These are phyloP conservation scores for Termitomyces sp. DNA, from an alignment of 768 basidiomycete species.

Conservation along the genomic window DNA sequence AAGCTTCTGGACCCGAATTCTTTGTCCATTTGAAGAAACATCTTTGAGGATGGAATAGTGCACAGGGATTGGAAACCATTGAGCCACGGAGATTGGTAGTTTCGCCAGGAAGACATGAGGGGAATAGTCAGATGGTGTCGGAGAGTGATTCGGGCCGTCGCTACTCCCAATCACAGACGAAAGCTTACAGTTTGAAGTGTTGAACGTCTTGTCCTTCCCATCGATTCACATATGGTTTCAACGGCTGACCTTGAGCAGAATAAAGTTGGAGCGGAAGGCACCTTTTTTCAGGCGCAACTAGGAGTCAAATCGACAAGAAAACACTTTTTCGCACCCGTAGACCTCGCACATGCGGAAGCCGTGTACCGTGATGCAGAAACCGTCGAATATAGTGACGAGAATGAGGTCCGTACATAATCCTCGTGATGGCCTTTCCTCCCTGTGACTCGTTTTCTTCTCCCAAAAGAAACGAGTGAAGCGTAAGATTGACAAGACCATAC, in stretches of 20 bases:
- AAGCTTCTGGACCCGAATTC: too few relatives aligned
- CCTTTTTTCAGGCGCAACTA: constrained; percentile 35
- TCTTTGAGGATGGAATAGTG: neutral
- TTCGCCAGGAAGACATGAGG: neutral
- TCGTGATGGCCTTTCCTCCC: too few relatives aligned
- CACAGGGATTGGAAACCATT: neutral
- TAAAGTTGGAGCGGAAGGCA: constrained; percentile 27
- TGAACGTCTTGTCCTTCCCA: neutral
- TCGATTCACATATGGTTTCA: neutral
- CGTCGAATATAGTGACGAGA: constrained; percentile 44
- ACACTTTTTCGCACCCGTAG: constrained; percentile 44
- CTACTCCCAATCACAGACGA: neutral
- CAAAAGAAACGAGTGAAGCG: constrained; percentile 35
- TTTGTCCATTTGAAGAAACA: too few relatives aligned
- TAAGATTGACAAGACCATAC: constrained; percentile 48
- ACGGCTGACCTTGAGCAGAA: constrained; percentile 8
- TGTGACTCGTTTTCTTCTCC: neutral
- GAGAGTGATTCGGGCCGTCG: neutral
- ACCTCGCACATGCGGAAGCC: constrained; percentile 40
- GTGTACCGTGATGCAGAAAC: constrained; percentile 44
- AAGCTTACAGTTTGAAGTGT: neutral
- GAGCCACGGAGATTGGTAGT: neutral
- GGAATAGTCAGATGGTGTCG: neutral
- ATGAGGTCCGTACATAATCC: constrained; percentile 28
- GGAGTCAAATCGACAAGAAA: constrained; percentile 34